phyloP scores from a whole-genome alignment of 495 filamentous ascomycete genomes.

The Neurospora sp. region DNA sequence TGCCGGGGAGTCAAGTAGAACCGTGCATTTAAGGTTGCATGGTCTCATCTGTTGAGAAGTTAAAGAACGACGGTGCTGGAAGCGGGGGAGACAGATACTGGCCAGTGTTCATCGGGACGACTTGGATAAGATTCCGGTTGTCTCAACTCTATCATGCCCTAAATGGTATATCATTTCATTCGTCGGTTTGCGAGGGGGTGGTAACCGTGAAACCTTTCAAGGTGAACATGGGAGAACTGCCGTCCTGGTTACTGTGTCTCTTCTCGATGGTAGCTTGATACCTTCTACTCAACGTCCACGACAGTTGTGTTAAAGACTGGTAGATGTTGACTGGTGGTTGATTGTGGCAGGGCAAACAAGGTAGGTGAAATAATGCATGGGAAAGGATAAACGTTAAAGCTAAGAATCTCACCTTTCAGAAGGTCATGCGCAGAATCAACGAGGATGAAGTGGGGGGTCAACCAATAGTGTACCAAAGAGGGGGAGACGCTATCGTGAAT shows the following conservation, averaged over 20 bases:
- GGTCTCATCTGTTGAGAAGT: background rate
- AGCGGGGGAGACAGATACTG: background rate
- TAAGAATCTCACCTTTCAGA: background rate
- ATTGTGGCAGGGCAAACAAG: background rate
- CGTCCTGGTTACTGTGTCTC: background rate
- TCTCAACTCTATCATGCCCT: background rate
- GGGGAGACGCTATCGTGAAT: background rate
- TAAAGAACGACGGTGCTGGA: background rate
- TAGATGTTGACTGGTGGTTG: background rate
- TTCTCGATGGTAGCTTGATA: background rate
- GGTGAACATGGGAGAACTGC: background rate
- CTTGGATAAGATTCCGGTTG: background rate
- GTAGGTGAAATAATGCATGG: background rate
- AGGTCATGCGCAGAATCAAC: background rate
- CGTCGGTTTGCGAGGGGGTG: background rate
- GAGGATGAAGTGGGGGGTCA: background rate
- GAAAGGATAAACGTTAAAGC: background rate
- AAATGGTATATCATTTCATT: background rate
- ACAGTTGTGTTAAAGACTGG: background rate
- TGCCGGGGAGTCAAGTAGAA: background rate
- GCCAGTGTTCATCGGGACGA: background rate
- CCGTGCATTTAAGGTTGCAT: background rate
- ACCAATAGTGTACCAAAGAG: background rate
- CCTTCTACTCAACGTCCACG: background rate
- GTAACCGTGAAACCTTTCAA: background rate